phyloP scores from a whole-genome alignment of 2,329 filamentous ascomycete genomes.

The Aspergillus glaucus region DNA sequence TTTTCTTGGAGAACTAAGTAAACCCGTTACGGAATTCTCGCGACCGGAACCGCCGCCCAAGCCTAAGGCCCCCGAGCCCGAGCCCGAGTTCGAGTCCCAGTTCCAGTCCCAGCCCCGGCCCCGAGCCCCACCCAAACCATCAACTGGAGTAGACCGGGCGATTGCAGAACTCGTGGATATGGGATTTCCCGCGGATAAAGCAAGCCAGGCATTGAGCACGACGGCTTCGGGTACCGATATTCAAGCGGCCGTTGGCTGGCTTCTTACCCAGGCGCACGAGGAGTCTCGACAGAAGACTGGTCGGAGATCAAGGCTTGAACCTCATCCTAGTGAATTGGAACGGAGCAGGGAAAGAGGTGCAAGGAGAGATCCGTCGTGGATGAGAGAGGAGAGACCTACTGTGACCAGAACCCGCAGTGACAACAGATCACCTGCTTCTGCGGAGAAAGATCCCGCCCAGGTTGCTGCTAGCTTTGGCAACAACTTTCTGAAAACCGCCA shows the following conservation, averaged over 20 bases:
- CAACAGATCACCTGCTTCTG: slow-evolving; percentile 36
- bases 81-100: slow-evolving; percentile 10
- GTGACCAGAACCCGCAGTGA: slow-evolving; percentile 20
- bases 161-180: slow-evolving; percentile 89
- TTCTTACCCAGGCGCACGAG: slow-evolving; percentile 84
- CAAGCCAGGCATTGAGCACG: slow-evolving; percentile 70
- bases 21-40: slow-evolving; percentile 51
- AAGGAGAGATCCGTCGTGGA: slow-evolving; percentile 52
- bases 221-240: slow-evolving; percentile 75
- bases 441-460: slow-evolving; percentile 70
- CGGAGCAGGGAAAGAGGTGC: slow-evolving; percentile 18
- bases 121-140: slow-evolving; percentile 19
- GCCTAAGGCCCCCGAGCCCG: slow-evolving; percentile 9
- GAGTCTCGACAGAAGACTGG: slow-evolving; percentile 67
- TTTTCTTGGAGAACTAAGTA: slow-evolving; percentile 55
- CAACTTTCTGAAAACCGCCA: slow-evolving; percentile 86
- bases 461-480: slow-evolving; percentile 75
- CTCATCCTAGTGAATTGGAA: slow-evolving; percentile 12
- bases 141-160: slow-evolving; percentile 63
- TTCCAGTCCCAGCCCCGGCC: slow-evolving; percentile 6
- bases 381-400: slow-evolving; percentile 45
- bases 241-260: slow-evolving; percentile 79
- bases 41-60: slow-evolving; percentile 24
- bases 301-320: slow-evolving; percentile 18
- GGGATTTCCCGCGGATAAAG: slow-evolving; percentile 81